phyloP scores from a whole-genome alignment of 2,329 filamentous ascomycete genomes.

The Claviceps maximensis region DNA sequence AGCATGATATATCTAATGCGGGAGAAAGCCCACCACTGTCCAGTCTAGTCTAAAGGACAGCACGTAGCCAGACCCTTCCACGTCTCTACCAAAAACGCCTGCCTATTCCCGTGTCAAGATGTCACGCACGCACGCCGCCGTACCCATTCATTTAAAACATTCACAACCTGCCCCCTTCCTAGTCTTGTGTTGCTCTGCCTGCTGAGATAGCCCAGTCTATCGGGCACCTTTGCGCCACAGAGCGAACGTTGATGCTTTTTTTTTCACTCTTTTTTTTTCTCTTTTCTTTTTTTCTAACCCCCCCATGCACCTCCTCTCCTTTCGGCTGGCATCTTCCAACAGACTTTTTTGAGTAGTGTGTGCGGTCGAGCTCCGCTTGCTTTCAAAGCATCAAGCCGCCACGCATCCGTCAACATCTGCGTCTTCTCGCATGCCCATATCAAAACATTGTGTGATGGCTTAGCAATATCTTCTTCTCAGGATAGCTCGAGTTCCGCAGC shows the following conservation, averaged over 20 bases:
- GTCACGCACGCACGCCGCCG: not conserved
- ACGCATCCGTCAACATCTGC: not conserved
- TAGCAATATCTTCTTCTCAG: not conserved
- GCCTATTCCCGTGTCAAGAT: not conserved
- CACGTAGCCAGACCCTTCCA: not conserved
- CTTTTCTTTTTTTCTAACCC: too few relatives aligned
- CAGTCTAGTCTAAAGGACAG: not conserved
- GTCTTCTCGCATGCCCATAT: not conserved
- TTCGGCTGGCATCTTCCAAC: not conserved
- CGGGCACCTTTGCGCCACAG: not conserved
- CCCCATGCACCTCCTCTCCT: too few relatives aligned
- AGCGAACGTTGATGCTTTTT: not conserved
- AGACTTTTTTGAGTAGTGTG: not conserved
- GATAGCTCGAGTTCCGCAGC: slow-evolving; percentile 49
- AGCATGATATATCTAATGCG: too few relatives aligned
- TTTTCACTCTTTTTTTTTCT: too few relatives aligned
- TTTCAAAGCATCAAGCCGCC: not conserved
- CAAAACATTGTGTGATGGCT: not conserved
- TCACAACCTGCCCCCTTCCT: not conserved
- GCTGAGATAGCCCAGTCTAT: not conserved
- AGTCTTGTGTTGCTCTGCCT: not conserved
- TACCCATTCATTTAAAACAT: not conserved
- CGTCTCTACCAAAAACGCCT: not conserved
- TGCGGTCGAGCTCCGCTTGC: not conserved
- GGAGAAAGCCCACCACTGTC: not conserved